Base-by-base conservation (phyloP, 2,329 filamentous ascomycete species). In the Xylariaceae sp. region DNA sequence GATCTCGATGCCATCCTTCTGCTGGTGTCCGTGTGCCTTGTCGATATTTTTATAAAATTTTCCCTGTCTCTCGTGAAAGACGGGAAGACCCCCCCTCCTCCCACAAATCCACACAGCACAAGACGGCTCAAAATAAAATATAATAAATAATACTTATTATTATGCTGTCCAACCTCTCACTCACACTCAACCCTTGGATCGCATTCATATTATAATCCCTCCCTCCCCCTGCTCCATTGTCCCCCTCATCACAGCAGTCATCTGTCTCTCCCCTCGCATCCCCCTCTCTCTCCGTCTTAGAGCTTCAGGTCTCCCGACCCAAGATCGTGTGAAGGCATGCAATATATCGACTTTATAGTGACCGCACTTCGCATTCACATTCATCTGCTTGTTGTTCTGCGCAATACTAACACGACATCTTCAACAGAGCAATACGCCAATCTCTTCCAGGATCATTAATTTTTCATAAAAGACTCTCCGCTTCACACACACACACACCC, bases 251-350 rank as follows among this genome's bases (percentile, higher is more conserved):
- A 42, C 23, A 30, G 23, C 23, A 30, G 23, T 42, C 37, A 42
- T 42, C 37, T 30, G 23, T 30, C 8, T 30, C 8, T 42, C 37
- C 8, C 11, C 37, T 11, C 37, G 11, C 62, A 65, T 62, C 64
- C 65, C 66, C 66, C 64, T 71, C 65, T 68, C 59, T 57, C 60
- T 65, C 60, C 54, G 59, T 69, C 63, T 66, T 60, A 55, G 52
- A 64, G 60, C 61, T 66, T 62, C 51, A 58, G 30, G 50, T 62
- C 47, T 55, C 11, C 47, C 45, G 39, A 57, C 57, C 55, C 53
- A 30, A 56, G 18, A 62, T 49, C 58, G 44, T 53, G 52, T 51
- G 11, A 47, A 58, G 17, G 17, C 44, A 15, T 56, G 50, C 53
- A 48, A 59, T 44, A 37, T 55, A 49, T 57, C 30, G 42, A 30